Evolutionary conservation across 495 filamentous ascomycete genomes (phyloP), one percentile per base, ranked within the genome.

Genomic region (Cercophora newfieldiana): DNA sequence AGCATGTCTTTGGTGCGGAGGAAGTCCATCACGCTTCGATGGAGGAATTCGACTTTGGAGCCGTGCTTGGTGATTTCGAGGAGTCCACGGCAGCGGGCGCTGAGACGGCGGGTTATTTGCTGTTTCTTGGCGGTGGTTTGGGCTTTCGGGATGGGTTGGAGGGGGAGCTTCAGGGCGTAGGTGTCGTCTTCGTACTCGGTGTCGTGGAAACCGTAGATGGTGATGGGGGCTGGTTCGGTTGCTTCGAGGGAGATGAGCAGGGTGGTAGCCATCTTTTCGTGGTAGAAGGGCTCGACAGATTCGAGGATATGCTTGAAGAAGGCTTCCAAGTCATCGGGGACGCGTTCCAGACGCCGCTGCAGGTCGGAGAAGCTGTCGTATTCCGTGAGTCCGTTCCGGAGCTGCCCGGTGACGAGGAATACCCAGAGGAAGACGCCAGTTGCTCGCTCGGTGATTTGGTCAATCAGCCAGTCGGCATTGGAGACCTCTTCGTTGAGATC

Each of bases 341-440:
- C 24, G 12, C 49, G 50, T 8, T 67, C 31, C 1, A 81, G 66
- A 26, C 74, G 59, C 4, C 53, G 49, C 18, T 62, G 48, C 10
- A 81, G 57, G 26, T 76, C 67, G 0, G 21, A 7, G n/a, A 75
- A 53, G 2, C n/a, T 65, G 58, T 80, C 75, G 24, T 71, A 48
- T n/a, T 80, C 67, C 12, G 47, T 67, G 7, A 81, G 24, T 1
- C 79, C 79, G 2, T 67, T 66, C 10, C 74, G 33, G 1, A 82
- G 71, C 16, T 56, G 55, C 10, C 61, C 31, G 0, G 75, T 71
- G 7, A 81, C 79, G 14, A 82, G 60, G n/a, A 37, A 55, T 1
- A 82, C 79, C 80, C 80, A 81, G 4, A 81, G 71, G 63, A 79
- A 82, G 2, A 82, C 78, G 0, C 80, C 76, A 1, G 71, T 19